Evolutionary conservation across 1,284 basidiomycete genomes (phyloP), one percentile per base, ranked within the genome.

Genomic region (Porogramme epimiltina): DNA sequence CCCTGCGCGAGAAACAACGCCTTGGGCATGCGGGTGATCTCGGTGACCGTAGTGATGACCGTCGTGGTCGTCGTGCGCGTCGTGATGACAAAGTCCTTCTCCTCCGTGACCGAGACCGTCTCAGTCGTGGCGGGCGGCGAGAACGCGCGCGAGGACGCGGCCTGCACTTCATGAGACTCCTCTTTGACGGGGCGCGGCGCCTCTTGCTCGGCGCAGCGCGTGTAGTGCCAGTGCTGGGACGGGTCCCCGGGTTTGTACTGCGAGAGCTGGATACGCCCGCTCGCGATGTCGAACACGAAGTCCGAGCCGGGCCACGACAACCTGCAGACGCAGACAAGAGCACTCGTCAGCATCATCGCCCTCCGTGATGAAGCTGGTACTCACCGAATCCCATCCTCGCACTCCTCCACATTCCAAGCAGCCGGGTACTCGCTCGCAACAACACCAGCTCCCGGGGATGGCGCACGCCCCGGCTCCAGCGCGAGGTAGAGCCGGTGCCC

Each of bases 401-500:
- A 50, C 49, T 62, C 54, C 42, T 63, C 54, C 2, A 65, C 60
- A 38, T 60, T 54, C 63, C 64, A 66, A 38, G 56, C 56, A 11
- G 60, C 59, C 1, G 66, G 66, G 48, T 72, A 76, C 1, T 72
- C 71, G 1, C 65, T 64, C 0, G 64, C 51, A 6, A 62, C 57
- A 3, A 65, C 42, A 3, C 47, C 45, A 9, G 28, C 28, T 13
- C 28, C 28, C 28, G 28, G 28, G 28, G 28, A 6, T 13, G 6
- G 28, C 28, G 8, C 28, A 31, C 13, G 59, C 13, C 67, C 74
- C 44, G 77, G 66, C 10, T 69, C 70, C 6, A 74, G 55, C 1
- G 69, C 67, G 19, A 84, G 71, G 63, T 75, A 83, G 13, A 70
- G 54, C 0, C 70, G 70, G 5, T 68, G 52, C 15, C 54, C 52